Conservation (phyloP, 176 grass and related monocot species). For the Phoenix roebelenii region DNA sequence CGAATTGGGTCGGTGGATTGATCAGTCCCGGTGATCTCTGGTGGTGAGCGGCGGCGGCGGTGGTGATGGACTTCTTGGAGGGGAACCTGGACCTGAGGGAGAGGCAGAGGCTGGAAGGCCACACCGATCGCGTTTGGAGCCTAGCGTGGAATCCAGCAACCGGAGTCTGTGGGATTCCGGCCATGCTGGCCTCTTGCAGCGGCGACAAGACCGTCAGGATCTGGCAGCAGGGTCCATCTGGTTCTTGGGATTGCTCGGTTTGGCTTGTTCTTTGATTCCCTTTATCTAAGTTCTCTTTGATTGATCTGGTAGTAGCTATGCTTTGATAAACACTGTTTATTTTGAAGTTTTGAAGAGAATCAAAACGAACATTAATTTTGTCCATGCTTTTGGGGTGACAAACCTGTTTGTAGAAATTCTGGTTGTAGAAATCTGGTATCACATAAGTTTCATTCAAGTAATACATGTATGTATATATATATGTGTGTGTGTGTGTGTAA, state of each 20-base stretch:
- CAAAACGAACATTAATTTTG: too few species aligned
- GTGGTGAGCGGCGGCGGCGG: background rate
- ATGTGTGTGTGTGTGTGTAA: too few species aligned
- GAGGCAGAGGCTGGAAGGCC: conserved; percentile 61
- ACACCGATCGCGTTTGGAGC: conserved; percentile 73
- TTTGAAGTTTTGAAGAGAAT: too few species aligned
- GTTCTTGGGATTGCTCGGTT: conserved; percentile 75
- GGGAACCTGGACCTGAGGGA: conserved; percentile 42
- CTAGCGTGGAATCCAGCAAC: conserved; percentile 66
- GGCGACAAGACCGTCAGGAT: conserved; percentile 79
- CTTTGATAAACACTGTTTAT: too few species aligned
- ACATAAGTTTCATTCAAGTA: too few species aligned
- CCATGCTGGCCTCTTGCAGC: conserved; percentile 76
- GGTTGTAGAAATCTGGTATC: too few species aligned
- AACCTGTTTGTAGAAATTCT: too few species aligned
- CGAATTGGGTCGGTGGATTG: too few species aligned
- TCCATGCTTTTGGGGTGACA: too few species aligned
- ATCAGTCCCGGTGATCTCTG: too few species aligned
- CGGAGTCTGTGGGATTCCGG: conserved; percentile 21
- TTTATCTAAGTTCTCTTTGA: too few species aligned
- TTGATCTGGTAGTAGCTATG: background rate
- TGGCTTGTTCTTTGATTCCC: background rate
- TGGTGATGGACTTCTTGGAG: conserved; percentile 20
- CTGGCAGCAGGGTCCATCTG: conserved; percentile 58
- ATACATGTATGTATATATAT: too few species aligned